A percentile compares a stretch with the other conserved stretches of the same genome.
Evolutionary conservation across 352 stramenopile genomes (phyloP).

Genomic region (Pythium rishiriense): DNA sequence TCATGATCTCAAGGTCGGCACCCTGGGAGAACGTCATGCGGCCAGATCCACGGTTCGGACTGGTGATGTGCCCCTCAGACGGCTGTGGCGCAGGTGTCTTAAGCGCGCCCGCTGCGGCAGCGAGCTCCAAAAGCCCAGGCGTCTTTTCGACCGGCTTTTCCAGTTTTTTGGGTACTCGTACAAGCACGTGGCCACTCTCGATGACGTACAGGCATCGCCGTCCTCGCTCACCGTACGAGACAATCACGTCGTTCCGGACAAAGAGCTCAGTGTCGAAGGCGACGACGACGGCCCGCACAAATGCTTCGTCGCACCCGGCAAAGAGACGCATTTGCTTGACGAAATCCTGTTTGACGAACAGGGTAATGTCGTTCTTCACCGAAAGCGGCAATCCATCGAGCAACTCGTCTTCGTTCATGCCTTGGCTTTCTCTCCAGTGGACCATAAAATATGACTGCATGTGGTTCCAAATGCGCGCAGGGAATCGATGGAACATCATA

Average conservation of each 20-base stretch:
- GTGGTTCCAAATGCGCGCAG: constrained; percentile 40
- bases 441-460: constrained; percentile 52
- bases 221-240: constrained; percentile 56
- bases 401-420: constrained; percentile 46
- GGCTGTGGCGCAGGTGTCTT: too few relatives aligned
- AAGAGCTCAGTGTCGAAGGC: constrained; percentile 73
- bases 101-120: too few relatives aligned
- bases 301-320: constrained; percentile 56
- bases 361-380: constrained; percentile 49
- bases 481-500: constrained; percentile 47
- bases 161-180: constrained; percentile 26
- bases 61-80: not conserved
- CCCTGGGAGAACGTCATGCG: constrained; percentile 13
- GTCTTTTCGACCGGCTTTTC: too few relatives aligned
- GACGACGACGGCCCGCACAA: constrained; percentile 61
- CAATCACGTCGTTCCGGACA: constrained; percentile 78
- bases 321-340: constrained; percentile 65
- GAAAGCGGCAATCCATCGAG: constrained; percentile 37
- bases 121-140: too few relatives aligned
- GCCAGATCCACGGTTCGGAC: not conserved
- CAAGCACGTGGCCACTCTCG: constrained; percentile 45
- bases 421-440: constrained; percentile 48
- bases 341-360: constrained; percentile 66
- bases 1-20: constrained; percentile 36
- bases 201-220: constrained; percentile 65